These are phyloP conservation scores for Lepiota brunneoincarnata DNA, from an alignment of 768 basidiomycete species.

Conservation along the genomic window DNA sequence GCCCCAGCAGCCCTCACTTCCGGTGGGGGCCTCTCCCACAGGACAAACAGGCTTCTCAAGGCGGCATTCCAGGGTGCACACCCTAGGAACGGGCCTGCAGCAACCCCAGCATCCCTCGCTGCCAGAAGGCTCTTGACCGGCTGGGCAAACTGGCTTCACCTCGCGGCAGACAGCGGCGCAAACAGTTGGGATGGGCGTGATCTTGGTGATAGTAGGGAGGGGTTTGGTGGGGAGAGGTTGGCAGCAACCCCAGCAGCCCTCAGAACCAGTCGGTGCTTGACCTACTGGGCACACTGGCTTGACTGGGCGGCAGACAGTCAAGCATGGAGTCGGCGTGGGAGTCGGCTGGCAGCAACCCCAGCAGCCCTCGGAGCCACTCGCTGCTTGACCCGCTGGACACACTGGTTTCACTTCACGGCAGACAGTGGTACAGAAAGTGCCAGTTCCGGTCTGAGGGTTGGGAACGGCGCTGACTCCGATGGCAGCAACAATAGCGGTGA, in stretches of 20 bases:
- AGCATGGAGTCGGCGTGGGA: background rate
- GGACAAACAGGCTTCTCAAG: background rate
- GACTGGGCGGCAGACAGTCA: background rate
- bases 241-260: slow-evolving; percentile 9
- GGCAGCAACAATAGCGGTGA: background rate
- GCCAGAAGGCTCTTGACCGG: background rate
- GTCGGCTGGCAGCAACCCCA: slow-evolving; percentile 8
- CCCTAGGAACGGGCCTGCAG: background rate
- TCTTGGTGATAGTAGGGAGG: background rate
- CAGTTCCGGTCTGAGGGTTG: background rate
- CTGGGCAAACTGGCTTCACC: background rate
- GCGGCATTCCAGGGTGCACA: no score
- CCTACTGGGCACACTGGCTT: slow-evolving; percentile 1
- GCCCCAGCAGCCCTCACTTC: slow-evolving; percentile 2
- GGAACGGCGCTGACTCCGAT: slow-evolving; percentile 1
- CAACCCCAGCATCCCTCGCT: slow-evolving; percentile 4
- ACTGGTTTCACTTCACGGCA: background rate
- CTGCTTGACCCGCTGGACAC: background rate
- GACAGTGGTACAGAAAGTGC: background rate
- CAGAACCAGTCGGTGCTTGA: background rate
- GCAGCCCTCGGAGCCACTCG: slow-evolving; percentile 4
- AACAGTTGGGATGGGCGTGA: background rate
- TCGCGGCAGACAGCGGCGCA: background rate
- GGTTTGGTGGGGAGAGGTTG: background rate
- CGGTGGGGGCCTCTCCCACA: background rate